Conservation (phyloP, 176 grass and related monocot species). For the sorghum (Sorghum bicolor) region Sorghum_bicolor_NCBIv3 NC_012875.2:50976001-50976500, state of each 20-base stretch:
- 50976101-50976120: not conserved
- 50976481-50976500: not conserved
- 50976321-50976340: constrained; percentile 15
- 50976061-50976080: not conserved
- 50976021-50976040: not conserved
- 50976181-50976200: not conserved
- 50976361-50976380: not conserved
- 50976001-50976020: not conserved
- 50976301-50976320: not conserved
- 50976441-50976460: not conserved
- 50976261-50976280: not conserved
- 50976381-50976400: not conserved
- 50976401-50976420: constrained; percentile 5
- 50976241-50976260: constrained; percentile 11
- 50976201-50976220: not conserved
- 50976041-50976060: not conserved
- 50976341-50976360: not conserved
- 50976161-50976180: not conserved
- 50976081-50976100: not conserved
- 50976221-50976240: not conserved
- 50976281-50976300: not conserved
- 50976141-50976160: not conserved
- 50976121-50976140: not conserved
- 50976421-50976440: not conserved
- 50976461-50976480: not conserved